These are phyloP conservation scores for Leccinum longicurvipes DNA, from an alignment of 768 basidiomycete genomes.

Conservation along the genomic window DNA sequence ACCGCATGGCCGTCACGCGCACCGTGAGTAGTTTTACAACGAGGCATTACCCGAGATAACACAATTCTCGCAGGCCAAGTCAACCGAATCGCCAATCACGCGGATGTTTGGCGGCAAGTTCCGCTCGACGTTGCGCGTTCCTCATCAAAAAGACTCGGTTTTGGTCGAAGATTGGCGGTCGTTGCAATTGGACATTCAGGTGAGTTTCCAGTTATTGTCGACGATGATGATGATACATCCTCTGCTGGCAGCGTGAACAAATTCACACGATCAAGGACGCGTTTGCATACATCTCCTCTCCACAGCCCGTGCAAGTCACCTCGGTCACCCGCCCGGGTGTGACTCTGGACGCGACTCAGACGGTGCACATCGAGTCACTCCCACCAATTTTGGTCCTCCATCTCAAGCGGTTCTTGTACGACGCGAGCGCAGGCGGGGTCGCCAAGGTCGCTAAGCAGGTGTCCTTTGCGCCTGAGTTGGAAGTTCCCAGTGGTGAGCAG, in stretches of 20 bases:
- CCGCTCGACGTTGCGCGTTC: constrained; percentile 76
- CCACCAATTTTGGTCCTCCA: constrained; percentile 86
- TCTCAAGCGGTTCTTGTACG: constrained; percentile 89
- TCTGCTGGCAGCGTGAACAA: constrained; percentile 52
- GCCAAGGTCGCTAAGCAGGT: constrained; percentile 87
- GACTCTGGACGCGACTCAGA: constrained; percentile 69
- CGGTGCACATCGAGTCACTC: constrained; percentile 73
- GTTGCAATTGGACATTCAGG: constrained; percentile 86
- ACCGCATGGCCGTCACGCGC: constrained; percentile 74
- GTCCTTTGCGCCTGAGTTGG: constrained; percentile 71
- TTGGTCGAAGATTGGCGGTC: constrained; percentile 92
- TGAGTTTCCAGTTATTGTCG: constrained; percentile 21
- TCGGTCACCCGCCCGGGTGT: constrained; percentile 52
- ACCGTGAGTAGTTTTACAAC: constrained; percentile 50
- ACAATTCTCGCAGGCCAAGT: constrained; percentile 80
- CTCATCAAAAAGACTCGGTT: constrained; percentile 81
- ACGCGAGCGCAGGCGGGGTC: constrained; percentile 67
- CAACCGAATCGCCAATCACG: constrained; percentile 82
- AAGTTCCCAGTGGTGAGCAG: constrained; percentile 61
- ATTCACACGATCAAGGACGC: constrained; percentile 83
- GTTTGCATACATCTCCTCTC: constrained; percentile 68
- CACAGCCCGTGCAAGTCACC: constrained; percentile 75
- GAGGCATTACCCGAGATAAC: background rate
- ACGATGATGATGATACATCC: background rate
- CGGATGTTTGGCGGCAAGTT: constrained; percentile 93